A percentile compares a stretch with the other conserved stretches of the same genome.
phyloP scores from a whole-genome alignment of 345 rosid species.

The Tarenaya hassleriana region DNA sequence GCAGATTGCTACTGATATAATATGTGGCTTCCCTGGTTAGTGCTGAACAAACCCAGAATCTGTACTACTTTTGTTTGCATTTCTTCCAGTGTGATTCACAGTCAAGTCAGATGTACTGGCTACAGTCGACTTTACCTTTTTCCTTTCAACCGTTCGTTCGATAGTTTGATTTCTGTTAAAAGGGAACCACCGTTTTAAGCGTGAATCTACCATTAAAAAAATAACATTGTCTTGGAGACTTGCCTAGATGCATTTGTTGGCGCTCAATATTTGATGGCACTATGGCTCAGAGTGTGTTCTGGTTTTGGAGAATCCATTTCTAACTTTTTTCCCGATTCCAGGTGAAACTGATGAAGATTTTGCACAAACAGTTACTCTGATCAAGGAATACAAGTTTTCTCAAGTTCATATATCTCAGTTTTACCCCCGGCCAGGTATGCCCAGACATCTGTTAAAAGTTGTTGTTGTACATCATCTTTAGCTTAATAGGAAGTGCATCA shows the following conservation, averaged over 20 bases:
- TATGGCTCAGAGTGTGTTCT: background rate
- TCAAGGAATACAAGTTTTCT: conserved; percentile 65
- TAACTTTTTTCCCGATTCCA: conserved; percentile 25
- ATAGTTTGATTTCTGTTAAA: no score
- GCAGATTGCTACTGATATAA: conserved; percentile 97
- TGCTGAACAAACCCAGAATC: conserved; percentile 11
- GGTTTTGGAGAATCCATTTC: conserved; percentile 2
- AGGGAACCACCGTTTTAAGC: no score
- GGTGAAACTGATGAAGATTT: conserved; percentile 94
- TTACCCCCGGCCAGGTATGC: conserved; percentile 88
- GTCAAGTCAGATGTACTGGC: no score
- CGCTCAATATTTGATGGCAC: background rate
- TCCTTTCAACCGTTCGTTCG: no score
- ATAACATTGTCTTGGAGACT: background rate
- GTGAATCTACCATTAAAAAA: no score
- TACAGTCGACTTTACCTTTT: no score
- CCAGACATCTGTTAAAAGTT: background rate
- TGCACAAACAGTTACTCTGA: conserved; percentile 61
- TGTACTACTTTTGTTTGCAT: conserved; percentile 1
- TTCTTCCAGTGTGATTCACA: no score
- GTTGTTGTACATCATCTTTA: background rate
- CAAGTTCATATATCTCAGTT: conserved; percentile 98
- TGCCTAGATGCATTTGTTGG: background rate
- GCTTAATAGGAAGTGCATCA: conserved; percentile 6
- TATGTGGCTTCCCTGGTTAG: conserved; percentile 95